Evolutionary conservation across 495 filamentous ascomycete species (phyloP), one percentile per base, ranked within the genome.

Genomic region (Cenococcum geophilum): DNA sequence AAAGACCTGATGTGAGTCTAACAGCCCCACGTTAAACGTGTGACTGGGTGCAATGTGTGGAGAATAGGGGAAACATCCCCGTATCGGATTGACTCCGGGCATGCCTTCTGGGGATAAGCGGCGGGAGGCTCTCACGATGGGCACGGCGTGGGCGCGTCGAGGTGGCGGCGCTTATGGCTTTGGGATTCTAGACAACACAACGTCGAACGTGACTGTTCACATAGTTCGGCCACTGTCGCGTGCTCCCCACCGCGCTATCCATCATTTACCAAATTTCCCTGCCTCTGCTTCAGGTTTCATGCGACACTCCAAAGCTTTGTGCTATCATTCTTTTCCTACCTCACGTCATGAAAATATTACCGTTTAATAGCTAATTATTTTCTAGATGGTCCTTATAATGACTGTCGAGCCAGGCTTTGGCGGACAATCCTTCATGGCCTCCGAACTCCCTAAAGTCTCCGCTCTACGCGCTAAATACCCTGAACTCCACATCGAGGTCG

Each of bases 341-440:
- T 32, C 18, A 55, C 14, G 10, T 56, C 16, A 8, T n/a, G 1
- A 23, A 23, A 40, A 56, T 37, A 21, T 9, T 18, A 11, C 32
- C 25, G 5, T 23, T 14, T 18, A 52, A n/a, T 32, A 21, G 27
- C 53, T 57, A 50, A 48, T 14, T 12, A 16, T 27, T 37, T 1
- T 16, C 14, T 49, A 98, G 93, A 97, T 98, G 95, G 90, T 95
- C 25, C 85, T 98, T 10, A 86, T 98, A 42, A 98, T 98, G 93
- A 98, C 93, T 9, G 93, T 98, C 20, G 85, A 98, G 74, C 93
- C 93, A 20, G 93, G 93, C 56, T 98, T 97, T 74, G 95, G 93
- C 61, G 93, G 93, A 12, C 95, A 98, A 74, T 96, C 95, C 72
- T 98, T 98, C 83, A 96, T 97, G 88, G 86, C 90, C 5, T 88